phyloP scores from a whole-genome alignment of 2,329 filamentous ascomycete genomes.

The Calonectria montana region DNA sequence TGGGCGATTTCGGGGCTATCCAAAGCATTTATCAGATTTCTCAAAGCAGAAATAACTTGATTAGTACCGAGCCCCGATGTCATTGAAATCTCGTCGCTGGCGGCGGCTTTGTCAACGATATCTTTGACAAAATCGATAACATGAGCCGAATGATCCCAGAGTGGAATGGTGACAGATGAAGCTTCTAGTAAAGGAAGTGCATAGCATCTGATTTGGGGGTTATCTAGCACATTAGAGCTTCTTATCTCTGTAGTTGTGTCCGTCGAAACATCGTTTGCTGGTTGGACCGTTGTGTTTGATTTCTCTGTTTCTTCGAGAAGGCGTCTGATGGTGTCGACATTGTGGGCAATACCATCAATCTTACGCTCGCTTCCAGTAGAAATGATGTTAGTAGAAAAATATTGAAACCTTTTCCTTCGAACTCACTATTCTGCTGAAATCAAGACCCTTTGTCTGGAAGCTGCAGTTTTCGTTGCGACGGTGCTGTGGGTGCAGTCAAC shows the following conservation, averaged over 20 bases:
- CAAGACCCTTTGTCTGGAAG: constrained; percentile 48
- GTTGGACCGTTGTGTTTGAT: neutral
- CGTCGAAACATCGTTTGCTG: neutral
- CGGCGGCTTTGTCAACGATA: constrained; percentile 15
- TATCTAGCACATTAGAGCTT: too few species aligned
- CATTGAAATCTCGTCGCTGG: neutral
- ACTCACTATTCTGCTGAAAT: constrained; percentile 52
- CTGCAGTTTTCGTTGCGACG: constrained; percentile 37
- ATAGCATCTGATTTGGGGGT: neutral
- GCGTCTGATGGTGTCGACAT: constrained; percentile 48
- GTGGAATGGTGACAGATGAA: neutral
- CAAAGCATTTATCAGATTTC: constrained; percentile 16
- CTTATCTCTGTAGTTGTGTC: too few species aligned
- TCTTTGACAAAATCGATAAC: constrained; percentile 49
- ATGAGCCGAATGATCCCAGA: constrained; percentile 48
- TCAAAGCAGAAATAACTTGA: constrained; percentile 21
- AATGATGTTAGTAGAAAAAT: accelerated
- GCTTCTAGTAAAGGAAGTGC: neutral
- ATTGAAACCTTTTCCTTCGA: neutral
- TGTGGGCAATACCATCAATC: constrained; percentile 49
- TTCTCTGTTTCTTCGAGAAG: constrained; percentile 34
- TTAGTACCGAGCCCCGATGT: neutral
- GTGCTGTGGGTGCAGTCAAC: constrained; percentile 48
- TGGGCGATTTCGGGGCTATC: neutral
- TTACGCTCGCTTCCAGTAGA: constrained; percentile 47